These are phyloP conservation scores for Leccinum variabile DNA, from an alignment of 1,284 basidiomycete species.

Conservation along the genomic window DNA sequence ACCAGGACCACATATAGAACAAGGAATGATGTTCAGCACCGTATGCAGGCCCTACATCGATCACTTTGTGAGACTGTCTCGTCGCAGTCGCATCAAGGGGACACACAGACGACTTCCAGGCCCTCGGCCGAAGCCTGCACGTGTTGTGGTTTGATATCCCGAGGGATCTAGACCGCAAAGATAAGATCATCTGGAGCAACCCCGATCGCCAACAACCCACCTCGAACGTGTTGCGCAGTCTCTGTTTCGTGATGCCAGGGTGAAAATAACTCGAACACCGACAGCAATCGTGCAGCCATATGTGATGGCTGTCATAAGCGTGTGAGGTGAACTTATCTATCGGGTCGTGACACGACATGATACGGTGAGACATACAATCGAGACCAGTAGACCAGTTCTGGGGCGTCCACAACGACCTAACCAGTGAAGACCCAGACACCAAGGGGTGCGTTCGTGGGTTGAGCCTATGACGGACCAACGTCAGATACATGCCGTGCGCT, in stretches of 20 bases:
- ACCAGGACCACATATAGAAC: slow-evolving; percentile 86
- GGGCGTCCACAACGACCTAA: slow-evolving; percentile 66
- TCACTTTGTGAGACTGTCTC: slow-evolving; percentile 9
- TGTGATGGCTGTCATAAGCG: slow-evolving; percentile 53
- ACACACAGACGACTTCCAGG: slow-evolving; percentile 63
- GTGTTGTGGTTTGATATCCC: slow-evolving; percentile 65
- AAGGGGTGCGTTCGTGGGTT: slow-evolving; percentile 8
- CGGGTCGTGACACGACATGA: neutral
- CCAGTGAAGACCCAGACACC: slow-evolving; percentile 64
- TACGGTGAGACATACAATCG: slow-evolving; percentile 54
- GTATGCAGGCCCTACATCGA: slow-evolving; percentile 55
- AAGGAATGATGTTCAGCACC: slow-evolving; percentile 60
- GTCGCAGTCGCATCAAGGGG: neutral
- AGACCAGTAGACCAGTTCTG: slow-evolving; percentile 67
- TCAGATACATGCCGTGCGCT: neutral
- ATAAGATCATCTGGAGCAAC: neutral
- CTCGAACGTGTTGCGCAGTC: slow-evolving; percentile 83
- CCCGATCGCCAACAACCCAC: slow-evolving; percentile 40
- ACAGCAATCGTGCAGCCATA: slow-evolving; percentile 86
- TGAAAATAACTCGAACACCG: slow-evolving; percentile 89
- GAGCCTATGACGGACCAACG: neutral
- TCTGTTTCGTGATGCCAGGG: slow-evolving; percentile 79
- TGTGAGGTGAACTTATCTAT: neutral
- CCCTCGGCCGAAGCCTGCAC: slow-evolving; percentile 65
- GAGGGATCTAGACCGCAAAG: slow-evolving; percentile 60